Conservation (phyloP, 2,329 filamentous ascomycete species). For the Dactylella cylindrospora region DNA sequence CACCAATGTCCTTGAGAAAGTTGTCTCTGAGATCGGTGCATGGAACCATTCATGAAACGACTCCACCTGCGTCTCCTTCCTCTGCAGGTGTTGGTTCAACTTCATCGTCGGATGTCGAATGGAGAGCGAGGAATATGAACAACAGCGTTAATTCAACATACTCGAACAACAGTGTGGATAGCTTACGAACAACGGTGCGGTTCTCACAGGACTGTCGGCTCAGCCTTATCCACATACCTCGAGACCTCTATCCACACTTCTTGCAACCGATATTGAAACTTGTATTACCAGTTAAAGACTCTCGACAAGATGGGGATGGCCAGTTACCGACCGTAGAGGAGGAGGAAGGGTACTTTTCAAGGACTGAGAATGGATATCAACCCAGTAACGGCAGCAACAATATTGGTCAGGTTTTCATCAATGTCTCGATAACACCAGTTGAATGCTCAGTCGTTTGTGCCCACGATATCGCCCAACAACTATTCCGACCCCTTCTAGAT, state of each 20-base stretch:
- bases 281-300: conserved; percentile 66
- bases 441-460: conserved; percentile 93
- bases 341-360: conserved; percentile 55
- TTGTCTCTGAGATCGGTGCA: conserved; percentile 42
- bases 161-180: conserved; percentile 40
- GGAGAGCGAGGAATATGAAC: conserved; percentile 41
- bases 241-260: conserved; percentile 74
- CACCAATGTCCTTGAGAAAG: conserved; percentile 38
- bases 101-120: conserved; percentile 41
- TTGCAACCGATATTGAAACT: conserved; percentile 84
- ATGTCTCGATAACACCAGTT: conserved; percentile 86
- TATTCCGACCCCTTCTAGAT: conserved; percentile 73
- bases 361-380: conserved; percentile 28
- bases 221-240: conserved; percentile 85
- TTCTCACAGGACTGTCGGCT: conserved; percentile 74
- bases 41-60: conserved; percentile 41
- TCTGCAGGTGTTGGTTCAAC: conserved; percentile 31
- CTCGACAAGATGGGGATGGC: conserved; percentile 52
- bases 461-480: conserved; percentile 67
- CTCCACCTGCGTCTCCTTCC: conserved; percentile 40
- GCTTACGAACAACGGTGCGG: conserved; percentile 50
- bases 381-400: conserved; percentile 34
- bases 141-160: conserved; percentile 32
- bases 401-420: conserved; percentile 67
- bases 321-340: conserved; percentile 37